Percentiles rank a stretch among this genome's conserved stretches.
These are phyloP conservation scores for Citrus medica DNA, from an alignment of 345 rosid genomes.

Conservation along the genomic window DNA sequence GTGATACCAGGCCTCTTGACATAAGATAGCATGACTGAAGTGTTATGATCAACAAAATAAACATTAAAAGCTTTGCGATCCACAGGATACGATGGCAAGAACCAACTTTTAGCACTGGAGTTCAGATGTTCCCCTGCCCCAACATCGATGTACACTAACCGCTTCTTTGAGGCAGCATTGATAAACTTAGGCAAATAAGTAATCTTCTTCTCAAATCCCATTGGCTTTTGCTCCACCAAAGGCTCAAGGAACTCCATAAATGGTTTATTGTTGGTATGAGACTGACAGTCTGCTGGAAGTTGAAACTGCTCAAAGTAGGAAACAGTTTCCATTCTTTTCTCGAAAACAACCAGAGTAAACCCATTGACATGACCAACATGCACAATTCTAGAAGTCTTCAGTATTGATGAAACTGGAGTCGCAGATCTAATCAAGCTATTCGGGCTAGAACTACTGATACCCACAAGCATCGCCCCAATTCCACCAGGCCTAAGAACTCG, in stretches of 20 bases:
- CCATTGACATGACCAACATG: conserved; percentile 56
- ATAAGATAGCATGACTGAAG: conserved; percentile 64
- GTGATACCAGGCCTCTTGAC: conserved; percentile 67
- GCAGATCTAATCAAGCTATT: conserved; percentile 71
- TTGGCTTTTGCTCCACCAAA: conserved; percentile 37
- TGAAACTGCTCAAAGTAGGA: conserved; percentile 41
- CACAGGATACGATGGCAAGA: conserved; percentile 65
- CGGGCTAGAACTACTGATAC: conserved; percentile 36
- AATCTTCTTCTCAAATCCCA: conserved; percentile 35
- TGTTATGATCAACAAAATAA: conserved; percentile 77
- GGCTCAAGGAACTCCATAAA: conserved; percentile 60
- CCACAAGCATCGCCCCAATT: conserved; percentile 71
- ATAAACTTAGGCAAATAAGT: conserved; percentile 62
- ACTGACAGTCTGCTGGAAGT: conserved; percentile 59
- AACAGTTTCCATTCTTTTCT: conserved; percentile 37
- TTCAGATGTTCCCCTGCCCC: conserved; percentile 65
- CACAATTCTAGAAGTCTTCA: conserved; percentile 65
- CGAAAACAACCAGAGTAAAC: conserved; percentile 68
- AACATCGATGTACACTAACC: conserved; percentile 59
- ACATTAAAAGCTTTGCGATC: conserved; percentile 52
- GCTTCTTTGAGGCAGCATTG: conserved; percentile 47
- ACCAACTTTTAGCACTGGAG: conserved; percentile 41
- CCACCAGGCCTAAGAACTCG: conserved; percentile 82
- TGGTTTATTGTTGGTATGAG: conserved; percentile 41
- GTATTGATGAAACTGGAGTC: conserved; percentile 60